Base-by-base conservation (phyloP, 2,329 filamentous ascomycete species). In the Leptodontidium sp. region DNA sequence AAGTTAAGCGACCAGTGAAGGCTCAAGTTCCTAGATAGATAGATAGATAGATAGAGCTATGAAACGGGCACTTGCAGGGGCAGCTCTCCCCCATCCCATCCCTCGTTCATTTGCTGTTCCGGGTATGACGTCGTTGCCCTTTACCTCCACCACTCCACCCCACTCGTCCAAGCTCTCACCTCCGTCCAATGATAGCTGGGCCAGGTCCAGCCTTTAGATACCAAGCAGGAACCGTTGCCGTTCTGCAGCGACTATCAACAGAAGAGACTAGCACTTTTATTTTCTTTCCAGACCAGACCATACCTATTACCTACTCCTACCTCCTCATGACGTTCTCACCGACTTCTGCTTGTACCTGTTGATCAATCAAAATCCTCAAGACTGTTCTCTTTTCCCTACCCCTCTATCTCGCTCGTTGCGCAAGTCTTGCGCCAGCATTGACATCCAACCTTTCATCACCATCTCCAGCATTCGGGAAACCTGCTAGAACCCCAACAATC, bases 281-380 rank as follows among this genome's bases (percentile, higher is more conserved):
- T 35, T 35, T 35, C 32, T 1, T 35, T 21, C 32, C 32, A 9
- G 4, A 35, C 32, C 32, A 5, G 4, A 35, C 32, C 32, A 5
- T 35, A 1, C 32, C 32, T 1, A 21, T 21, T 21, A 21, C 21
- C 55, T 21, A 14, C 45, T 49, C 14, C 45, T 32, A 21, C 17
- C 35, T 61, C 17, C 43, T 29, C 38, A 47, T 49, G 24, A 29
- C 29, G 24, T 35, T 21, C 17, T 61, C 58, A 61, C 58, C 58
- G 43, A 32, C 58, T 61, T 35, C 21, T 12, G 38, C 50, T 61
- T 55, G 63, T 53, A 45, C 35, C 55, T 66, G 47, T 66, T 53
- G 55, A 66, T 66, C 35, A 45, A 64, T 32, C 38, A 29, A 24
- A 49, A 5, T 55, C 49, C 49, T 50, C 12, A 61, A 49, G n/a